Evolutionary conservation across 2,329 filamentous ascomycete genomes (phyloP), one percentile per base, ranked within the genome.

Genomic region (Esteya vermicola): DNA sequence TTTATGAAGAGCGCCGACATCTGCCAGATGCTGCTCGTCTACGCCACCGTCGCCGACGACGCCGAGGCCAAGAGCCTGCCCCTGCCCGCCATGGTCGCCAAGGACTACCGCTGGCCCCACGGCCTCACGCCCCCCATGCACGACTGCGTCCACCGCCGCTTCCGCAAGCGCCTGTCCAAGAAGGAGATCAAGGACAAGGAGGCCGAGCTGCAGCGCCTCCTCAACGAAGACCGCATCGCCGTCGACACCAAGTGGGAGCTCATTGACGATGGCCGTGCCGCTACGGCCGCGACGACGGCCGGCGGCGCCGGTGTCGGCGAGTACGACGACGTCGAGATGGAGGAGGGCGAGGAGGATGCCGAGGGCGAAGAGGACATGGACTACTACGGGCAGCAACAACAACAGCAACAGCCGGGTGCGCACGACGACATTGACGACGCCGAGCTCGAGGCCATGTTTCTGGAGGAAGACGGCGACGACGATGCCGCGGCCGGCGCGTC

Each of bases 1-100:
- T 85, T 88, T 66, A 85, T 88, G 65, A 94, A 94, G 62, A 82
- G 83, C 9, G 81, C 83, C 25, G 86, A 94, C 53, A 75, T 93
- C 26, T 85, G 81, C 49, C 85, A 93, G 62, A 93, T 94, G 82
- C 70, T 93, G 27, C 63, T 93, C 8, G 82, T 89, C 2, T 73
- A 86, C 43, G 78, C 81, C 9, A 65, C 60, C 25, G 79, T 89
- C 16, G 62, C 66, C 35, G 78, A 59, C 40, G 79, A 84, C 47
- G 61, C 68, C n/a, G 78, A 82, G 53, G 80, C 79, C 1, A 64
- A 69, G 51, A 67, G 64, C n/a, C 68, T 64, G 39, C 70, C 78
- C n/a, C 63, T 93, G 13, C 86, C 86, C 2, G 58, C 67, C 39
- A 80, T 85, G 51, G 69, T 93, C 38, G 72, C 85, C 50, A 64